Evolutionary conservation across 129 eudicot species (phyloP).

Genomic region (Heracleum sosnowskyi): DNA sequence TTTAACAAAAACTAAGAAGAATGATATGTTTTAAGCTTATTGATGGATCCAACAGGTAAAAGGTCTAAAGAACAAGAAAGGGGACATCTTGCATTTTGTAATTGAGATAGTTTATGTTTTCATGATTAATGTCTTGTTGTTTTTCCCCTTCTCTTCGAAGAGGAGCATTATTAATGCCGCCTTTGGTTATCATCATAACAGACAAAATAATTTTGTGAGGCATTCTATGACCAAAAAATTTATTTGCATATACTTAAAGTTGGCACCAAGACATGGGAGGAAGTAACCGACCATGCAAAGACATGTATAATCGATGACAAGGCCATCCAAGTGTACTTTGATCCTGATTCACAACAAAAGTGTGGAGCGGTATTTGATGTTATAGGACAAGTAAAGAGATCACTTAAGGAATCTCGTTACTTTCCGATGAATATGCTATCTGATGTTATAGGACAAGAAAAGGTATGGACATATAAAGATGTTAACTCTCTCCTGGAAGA

Average conservation of each 20-base stretch:
- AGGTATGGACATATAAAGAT: constrained; percentile 22
- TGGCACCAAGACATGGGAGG: constrained; percentile 24
- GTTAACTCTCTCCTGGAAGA: too few relatives aligned
- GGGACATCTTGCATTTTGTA: too few relatives aligned
- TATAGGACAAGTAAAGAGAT: constrained; percentile 42
- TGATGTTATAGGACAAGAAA: constrained; percentile 29
- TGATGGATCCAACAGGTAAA: too few relatives aligned
- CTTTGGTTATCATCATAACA: too few relatives aligned
- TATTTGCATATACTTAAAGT: not conserved
- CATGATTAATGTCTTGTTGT: too few relatives aligned
- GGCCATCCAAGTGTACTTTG: constrained; percentile 18
- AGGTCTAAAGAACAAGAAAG: too few relatives aligned
- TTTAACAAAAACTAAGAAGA: too few relatives aligned
- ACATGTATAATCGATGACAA: constrained; percentile 27
- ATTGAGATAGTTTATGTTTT: not conserved
- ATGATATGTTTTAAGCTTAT: too few relatives aligned
- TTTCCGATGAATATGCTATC: constrained; percentile 20
- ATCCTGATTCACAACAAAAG: constrained; percentile 11
- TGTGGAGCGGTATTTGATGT: constrained; percentile 37
- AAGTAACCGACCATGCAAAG: constrained; percentile 37
- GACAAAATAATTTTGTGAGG: not conserved
- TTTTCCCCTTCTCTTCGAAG: too few relatives aligned
- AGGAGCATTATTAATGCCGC: not conserved
- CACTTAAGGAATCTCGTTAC: constrained; percentile 16
- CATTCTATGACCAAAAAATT: not conserved